phyloP scores from a whole-genome alignment of 805 yeast genomes.

The Sugiyamaella valdiviana region DNA sequence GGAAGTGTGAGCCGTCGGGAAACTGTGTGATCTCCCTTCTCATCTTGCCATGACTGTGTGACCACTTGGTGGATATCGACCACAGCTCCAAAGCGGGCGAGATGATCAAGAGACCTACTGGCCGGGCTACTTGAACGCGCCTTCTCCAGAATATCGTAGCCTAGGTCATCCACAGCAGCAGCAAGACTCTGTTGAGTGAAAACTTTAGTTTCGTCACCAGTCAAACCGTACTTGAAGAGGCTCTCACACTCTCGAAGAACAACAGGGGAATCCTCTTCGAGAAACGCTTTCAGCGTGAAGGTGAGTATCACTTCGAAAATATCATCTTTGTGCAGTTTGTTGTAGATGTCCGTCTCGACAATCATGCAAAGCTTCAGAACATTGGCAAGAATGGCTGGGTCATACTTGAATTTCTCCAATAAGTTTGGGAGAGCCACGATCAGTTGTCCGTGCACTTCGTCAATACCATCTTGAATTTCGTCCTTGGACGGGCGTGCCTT shows the following conservation, averaged over 20 bases:
- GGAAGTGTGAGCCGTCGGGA: background rate
- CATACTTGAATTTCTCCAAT: slow-evolving; percentile 22
- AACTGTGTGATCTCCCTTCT: background rate
- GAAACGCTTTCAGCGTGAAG: slow-evolving; percentile 10
- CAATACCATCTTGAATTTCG: slow-evolving; percentile 6
- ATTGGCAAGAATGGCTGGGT: slow-evolving; percentile 19
- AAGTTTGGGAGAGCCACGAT: slow-evolving; percentile 20
- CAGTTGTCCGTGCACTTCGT: slow-evolving; percentile 12
- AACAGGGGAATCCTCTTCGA: slow-evolving; percentile 3
- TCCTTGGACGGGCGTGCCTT: slow-evolving; percentile 7
- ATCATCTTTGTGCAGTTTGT: slow-evolving; percentile 17
- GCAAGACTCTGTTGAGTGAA: background rate
- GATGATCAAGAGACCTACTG: background rate
- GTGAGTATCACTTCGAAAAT: slow-evolving; percentile 25
- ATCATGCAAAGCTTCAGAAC: slow-evolving; percentile 19
- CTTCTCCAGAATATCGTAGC: background rate
- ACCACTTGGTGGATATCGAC: background rate
- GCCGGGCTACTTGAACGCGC: background rate
- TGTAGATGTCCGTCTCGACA: slow-evolving; percentile 21
- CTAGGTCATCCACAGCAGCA: background rate
- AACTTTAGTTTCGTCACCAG: background rate
- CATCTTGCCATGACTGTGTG: background rate
- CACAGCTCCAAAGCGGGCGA: background rate
- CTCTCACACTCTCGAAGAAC: background rate
- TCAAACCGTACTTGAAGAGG: background rate